Percentiles rank a stretch among this genome's conserved stretches.
phyloP scores from a whole-genome alignment of 371 early-diverging fungal species.

The Chytridium lagenaria region DNA sequence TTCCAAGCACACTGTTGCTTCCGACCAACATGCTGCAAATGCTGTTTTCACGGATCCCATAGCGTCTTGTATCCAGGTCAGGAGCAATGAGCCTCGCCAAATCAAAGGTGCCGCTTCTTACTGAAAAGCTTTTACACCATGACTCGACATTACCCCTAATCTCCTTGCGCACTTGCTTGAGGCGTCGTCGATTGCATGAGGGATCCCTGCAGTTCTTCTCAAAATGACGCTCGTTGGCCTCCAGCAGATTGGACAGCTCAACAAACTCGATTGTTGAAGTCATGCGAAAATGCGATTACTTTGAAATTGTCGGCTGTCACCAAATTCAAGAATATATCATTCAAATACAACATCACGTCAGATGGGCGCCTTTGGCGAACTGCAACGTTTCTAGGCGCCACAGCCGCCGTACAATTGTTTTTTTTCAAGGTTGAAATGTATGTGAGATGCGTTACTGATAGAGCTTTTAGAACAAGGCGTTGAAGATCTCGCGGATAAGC shows the following conservation, averaged over 20 bases:
- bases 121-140: neutral
- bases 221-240: neutral
- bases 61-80: constrained; percentile 27
- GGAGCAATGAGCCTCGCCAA: constrained; percentile 25
- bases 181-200: neutral
- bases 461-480: no score
- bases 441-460: no score
- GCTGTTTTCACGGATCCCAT: neutral
- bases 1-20: neutral
- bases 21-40: constrained; percentile 15
- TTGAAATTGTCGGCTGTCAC: no score
- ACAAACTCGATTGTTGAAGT: neutral
- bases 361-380: no score
- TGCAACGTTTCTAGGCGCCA: no score
- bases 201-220: neutral
- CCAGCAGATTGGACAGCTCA: neutral
- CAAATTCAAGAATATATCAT: no score
- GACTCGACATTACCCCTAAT: neutral
- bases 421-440: no score
- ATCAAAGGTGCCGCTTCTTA: neutral
- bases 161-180: neutral
- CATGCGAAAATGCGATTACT: no score
- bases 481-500: no score
- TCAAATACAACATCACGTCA: no score
- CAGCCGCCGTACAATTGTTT: no score